phyloP scores from a whole-genome alignment of 2,329 filamentous ascomycete genomes.

The Sporothrix pseudoabietina region DNA sequence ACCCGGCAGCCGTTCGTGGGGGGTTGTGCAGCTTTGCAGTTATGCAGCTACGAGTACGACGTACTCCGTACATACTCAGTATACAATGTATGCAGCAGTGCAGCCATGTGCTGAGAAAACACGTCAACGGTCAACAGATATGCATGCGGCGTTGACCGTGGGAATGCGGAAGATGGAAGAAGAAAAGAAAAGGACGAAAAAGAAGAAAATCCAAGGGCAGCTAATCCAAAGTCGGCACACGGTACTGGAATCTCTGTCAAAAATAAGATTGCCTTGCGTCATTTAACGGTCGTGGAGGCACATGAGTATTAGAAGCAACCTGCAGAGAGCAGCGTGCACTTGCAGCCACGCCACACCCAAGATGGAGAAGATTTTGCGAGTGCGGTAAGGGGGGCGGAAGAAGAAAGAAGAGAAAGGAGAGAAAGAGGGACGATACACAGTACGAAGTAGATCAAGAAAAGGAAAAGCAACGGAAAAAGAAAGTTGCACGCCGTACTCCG shows the following conservation, averaged over 20 bases:
- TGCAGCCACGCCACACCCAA: slow-evolving; percentile 7
- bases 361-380: not conserved
- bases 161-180: not conserved
- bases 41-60: not conserved
- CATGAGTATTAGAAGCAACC: not conserved
- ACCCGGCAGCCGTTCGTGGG: slow-evolving; percentile 17
- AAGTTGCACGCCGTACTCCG: not conserved
- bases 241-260: not conserved
- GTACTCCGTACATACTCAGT: too few relatives aligned
- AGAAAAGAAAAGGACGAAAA: not conserved
- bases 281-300: not conserved
- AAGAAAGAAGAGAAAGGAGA: not conserved
- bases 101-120: not conserved
- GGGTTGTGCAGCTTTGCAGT: not conserved
- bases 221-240: slow-evolving; percentile 1
- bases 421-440: too few relatives aligned
- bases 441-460: not conserved
- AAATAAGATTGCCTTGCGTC: slow-evolving; percentile 15
- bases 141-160: slow-evolving; percentile 5
- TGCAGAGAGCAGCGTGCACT: not conserved
- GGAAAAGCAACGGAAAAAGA: not conserved
- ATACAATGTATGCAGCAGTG: too few relatives aligned
- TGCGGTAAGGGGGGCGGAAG: not conserved
- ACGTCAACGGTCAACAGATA: not conserved
- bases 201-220: not conserved